Conservation (phyloP, 345 rosid species). For the Rubroshorea leprosula region DNA sequence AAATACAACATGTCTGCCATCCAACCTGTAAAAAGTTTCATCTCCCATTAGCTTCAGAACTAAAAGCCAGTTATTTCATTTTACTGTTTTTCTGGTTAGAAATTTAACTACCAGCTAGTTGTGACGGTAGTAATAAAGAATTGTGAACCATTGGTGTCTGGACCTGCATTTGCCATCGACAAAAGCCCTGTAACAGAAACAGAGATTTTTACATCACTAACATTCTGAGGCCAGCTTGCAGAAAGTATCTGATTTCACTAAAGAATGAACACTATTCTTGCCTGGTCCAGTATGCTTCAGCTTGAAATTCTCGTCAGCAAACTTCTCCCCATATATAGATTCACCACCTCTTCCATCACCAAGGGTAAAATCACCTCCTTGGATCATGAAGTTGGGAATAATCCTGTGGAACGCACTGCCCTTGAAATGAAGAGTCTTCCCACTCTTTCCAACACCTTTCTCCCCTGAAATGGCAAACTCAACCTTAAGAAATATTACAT, state of each 20-base stretch:
- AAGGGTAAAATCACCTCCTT: constrained; percentile 93
- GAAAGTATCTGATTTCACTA: not conserved
- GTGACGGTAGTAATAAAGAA: constrained; percentile 91
- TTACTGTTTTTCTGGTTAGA: not conserved
- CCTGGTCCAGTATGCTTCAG: constrained; percentile 96
- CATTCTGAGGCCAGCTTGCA: not conserved
- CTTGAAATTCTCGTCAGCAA: constrained; percentile 92
- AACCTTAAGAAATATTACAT: not conserved
- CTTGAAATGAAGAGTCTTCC: constrained; percentile 82
- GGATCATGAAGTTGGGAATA: constrained; percentile 94
- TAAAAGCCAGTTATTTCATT: not conserved
- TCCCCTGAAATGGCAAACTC: constrained; percentile 50
- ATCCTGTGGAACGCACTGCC: constrained; percentile 86
- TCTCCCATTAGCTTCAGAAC: not conserved
- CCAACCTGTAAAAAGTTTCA: constrained; percentile 56
- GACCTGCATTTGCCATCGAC: constrained; percentile 96
- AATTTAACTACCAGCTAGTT: constrained; percentile 65
- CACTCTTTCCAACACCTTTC: constrained; percentile 83
- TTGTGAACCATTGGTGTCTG: constrained; percentile 89
- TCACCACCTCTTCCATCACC: constrained; percentile 98
- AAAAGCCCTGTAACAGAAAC: constrained; percentile 43
- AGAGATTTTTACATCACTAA: not conserved
- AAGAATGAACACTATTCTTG: constrained; percentile 11
- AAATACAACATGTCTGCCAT: constrained; percentile 89
- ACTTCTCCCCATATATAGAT: constrained; percentile 92